Base-by-base conservation (phyloP, 345 rosid genomes). In the Aethionema arabicum region DNA sequence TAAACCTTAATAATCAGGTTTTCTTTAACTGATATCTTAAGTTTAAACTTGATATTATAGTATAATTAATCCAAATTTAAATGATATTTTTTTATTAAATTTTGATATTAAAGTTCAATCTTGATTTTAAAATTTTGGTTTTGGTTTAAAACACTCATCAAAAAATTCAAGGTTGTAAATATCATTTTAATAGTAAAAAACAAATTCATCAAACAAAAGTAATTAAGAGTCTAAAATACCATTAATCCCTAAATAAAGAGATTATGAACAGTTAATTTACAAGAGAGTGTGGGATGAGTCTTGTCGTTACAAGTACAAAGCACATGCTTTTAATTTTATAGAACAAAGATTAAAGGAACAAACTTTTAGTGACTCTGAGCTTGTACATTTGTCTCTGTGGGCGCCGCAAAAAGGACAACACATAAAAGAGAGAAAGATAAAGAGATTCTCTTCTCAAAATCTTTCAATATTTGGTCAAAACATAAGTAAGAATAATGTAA, bases 281-380 rank as follows among this genome's bases (percentile, higher is more conserved):
- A 39, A 49, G 58, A 63, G 67, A 52, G 67, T 52, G 41, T 52
- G 41, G 74, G 65, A 70, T 65, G 69, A 70, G 74, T 70, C 74
- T 63, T 70, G 69, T 70, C 74, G 74, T 43, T 63, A 65, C 57
- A 70, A 63, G 74, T 70, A 63, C 69, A 70, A 70, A 70, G 69
- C 74, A 70, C 65, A 70, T 70, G 74, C 74, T 70, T 70, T 70
- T 63, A 69, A 50, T 51, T 70, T 41, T 57, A 48, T 33, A 48
- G 5, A 50, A 47, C 21, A 41, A 41, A 53, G 40, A 32, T 5
- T 4, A 35, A 68, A 41, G 61, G 14, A 52, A 70, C 65, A 59
- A 71, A 64, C 70, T 71, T 71, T 65, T 70, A 71, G 75, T 50
- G 75, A 51, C 75, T 11, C 56, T 64, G 58, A 69, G 74, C 68